A percentile compares a stretch with the other conserved stretches of the same genome.
phyloP scores from a whole-genome alignment of 495 filamentous ascomycete genomes.

The Aspergillus heteromorphus region DNA sequence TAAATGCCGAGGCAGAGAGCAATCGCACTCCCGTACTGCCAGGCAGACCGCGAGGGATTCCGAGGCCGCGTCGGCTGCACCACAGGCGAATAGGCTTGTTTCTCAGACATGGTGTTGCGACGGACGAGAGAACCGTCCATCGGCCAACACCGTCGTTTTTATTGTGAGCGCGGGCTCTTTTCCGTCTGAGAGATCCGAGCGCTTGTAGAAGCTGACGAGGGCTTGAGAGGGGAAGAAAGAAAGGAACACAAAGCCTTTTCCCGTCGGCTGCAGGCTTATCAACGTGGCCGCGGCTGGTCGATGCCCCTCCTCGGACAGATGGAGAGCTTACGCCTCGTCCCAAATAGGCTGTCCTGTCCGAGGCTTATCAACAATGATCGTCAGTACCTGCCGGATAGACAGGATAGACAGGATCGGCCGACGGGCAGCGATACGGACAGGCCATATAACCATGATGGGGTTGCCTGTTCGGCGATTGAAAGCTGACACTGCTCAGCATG shows the following conservation, averaged over 20 bases:
- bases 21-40: neutral
- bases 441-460: too few species aligned
- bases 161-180: neutral
- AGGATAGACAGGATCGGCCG: neutral
- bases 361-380: neutral
- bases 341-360: neutral
- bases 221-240: neutral
- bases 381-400: neutral
- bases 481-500: too few species aligned
- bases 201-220: neutral
- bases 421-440: neutral
- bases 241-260: neutral
- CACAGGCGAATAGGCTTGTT: neutral
- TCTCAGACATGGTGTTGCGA: neutral
- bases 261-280: too few species aligned
- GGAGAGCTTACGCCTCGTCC: too few species aligned
- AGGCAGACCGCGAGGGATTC: neutral
- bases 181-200: neutral
- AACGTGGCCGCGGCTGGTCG: too few species aligned
- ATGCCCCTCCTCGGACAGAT: too few species aligned
- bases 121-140: neutral
- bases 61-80: neutral
- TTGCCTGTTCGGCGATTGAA: too few species aligned
- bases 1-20: neutral
- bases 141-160: neutral